These are phyloP conservation scores for Neopestalotiopsis rosae DNA, from an alignment of 2,329 filamentous ascomycete genomes.

Conservation along the genomic window DNA sequence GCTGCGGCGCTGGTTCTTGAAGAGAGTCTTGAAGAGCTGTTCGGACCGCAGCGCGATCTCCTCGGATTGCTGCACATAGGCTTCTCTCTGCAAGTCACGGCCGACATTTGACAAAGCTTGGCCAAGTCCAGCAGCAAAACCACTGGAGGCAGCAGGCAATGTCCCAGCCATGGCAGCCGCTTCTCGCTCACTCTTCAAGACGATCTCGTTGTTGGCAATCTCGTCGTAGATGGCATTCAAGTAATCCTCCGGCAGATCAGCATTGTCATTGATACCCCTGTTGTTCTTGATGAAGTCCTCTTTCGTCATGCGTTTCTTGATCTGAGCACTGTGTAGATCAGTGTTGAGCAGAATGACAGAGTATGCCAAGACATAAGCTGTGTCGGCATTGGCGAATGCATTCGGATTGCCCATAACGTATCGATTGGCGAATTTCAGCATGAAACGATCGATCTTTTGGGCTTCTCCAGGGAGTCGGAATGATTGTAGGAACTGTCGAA, in stretches of 20 bases:
- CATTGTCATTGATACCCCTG: constrained; percentile 94
- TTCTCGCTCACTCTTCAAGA: constrained; percentile 89
- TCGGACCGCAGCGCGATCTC: constrained; percentile 78
- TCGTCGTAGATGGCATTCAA: constrained; percentile 89
- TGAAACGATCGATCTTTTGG: constrained; percentile 99
- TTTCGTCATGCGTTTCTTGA: constrained; percentile 84
- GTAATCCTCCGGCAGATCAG: constrained; percentile 92
- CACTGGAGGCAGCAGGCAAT: constrained; percentile 62
- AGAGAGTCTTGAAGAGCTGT: constrained; percentile 91
- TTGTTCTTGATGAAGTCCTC: constrained; percentile 99
- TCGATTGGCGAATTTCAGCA: constrained; percentile 97
- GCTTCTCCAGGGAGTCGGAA: constrained; percentile 95
- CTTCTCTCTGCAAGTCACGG: constrained; percentile 88
- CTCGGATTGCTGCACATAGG: constrained; percentile 92
- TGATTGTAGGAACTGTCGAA: constrained; percentile 90
- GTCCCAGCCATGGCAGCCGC: constrained; percentile 81
- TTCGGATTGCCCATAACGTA: constrained; percentile 96
- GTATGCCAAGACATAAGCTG: constrained; percentile 93
- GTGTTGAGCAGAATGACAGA: constrained; percentile 97
- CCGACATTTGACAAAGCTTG: constrained; percentile 92
- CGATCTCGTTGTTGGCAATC: constrained; percentile 89
- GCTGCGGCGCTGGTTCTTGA: constrained; percentile 86
- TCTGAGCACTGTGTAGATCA: constrained; percentile 89
- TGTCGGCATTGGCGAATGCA: constrained; percentile 97
- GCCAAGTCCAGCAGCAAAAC: constrained; percentile 82